A percentile compares a stretch with the other conserved stretches of the same genome.
Conservation (phyloP, 176 grass and related monocot genomes). For the Triticum urartu region DNA sequence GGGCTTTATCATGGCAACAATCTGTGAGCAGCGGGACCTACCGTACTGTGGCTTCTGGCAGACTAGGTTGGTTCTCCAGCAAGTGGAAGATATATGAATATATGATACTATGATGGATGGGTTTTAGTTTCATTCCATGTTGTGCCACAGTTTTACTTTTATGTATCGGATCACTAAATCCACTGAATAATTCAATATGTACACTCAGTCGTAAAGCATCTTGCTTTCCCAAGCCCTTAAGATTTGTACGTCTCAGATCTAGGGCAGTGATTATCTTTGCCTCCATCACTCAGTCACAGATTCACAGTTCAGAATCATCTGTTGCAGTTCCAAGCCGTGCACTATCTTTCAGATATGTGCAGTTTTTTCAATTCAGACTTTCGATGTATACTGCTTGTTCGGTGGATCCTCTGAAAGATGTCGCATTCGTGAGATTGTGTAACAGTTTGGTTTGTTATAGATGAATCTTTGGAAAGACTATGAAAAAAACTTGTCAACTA, state of each 20-base stretch:
- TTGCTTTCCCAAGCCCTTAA: not conserved
- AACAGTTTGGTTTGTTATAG: not conserved
- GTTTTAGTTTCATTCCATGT: not conserved
- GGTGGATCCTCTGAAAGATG: not conserved
- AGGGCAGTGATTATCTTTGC: not conserved
- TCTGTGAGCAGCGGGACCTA: not conserved
- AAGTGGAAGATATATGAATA: not conserved
- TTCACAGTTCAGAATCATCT: not conserved
- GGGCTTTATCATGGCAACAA: conserved; percentile 8
- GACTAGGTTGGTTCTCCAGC: conserved; percentile 13
- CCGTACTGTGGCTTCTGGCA: not conserved
- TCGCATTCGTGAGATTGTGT: not conserved
- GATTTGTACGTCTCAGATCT: not conserved
- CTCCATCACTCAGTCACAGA: not conserved
- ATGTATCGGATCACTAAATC: not conserved
- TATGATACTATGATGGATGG: not conserved
- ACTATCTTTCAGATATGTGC: not conserved
- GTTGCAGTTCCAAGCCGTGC: not conserved
- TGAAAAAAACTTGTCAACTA: not conserved
- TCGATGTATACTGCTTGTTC: not conserved
- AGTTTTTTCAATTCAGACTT: not conserved
- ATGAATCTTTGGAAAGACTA: not conserved
- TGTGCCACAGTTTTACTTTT: not conserved
- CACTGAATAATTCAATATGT: not conserved
- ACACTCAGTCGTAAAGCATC: not conserved